phyloP scores from a whole-genome alignment of 352 stramenopile species.

The Phytopythium montanum region DNA sequence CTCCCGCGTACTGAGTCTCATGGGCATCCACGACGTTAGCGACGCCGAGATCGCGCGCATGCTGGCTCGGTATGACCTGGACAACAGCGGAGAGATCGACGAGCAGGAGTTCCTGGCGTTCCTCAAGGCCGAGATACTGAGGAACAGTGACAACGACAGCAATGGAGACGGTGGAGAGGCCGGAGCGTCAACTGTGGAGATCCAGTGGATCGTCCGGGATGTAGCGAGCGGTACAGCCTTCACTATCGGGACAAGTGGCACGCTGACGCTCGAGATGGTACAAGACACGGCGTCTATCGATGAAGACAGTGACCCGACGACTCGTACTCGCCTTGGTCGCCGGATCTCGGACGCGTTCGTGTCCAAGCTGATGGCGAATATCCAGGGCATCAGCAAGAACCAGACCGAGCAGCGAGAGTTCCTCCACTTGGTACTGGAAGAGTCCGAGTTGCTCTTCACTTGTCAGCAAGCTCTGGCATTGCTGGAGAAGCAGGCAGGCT shows the following conservation, averaged over 20 bases:
- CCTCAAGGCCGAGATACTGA: constrained; percentile 52
- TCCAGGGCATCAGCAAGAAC: constrained; percentile 40
- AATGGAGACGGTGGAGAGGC: not conserved
- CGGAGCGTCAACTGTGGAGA: constrained; percentile 4
- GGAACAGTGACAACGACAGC: constrained; percentile 4
- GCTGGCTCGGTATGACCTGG: constrained; percentile 62
- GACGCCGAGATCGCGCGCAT: constrained; percentile 39
- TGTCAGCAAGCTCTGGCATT: constrained; percentile 59
- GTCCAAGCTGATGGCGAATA: constrained; percentile 36
- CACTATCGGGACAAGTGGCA: constrained; percentile 34
- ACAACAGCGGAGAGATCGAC: constrained; percentile 71
- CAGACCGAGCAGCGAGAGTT: constrained; percentile 55
- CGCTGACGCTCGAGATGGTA: constrained; percentile 34
- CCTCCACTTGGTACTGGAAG: constrained; percentile 39
- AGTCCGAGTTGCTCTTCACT: constrained; percentile 68
- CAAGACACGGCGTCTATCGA: not conserved
- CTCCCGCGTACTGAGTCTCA: constrained; percentile 39
- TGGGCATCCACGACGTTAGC: constrained; percentile 38
- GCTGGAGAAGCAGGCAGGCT: constrained; percentile 38
- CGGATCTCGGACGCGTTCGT: constrained; percentile 34
- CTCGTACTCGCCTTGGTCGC: not conserved
- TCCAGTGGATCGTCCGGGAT: constrained; percentile 11
- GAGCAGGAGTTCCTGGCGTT: constrained; percentile 72
- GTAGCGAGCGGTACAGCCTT: constrained; percentile 26
- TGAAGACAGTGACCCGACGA: not conserved